These are phyloP conservation scores for Aspergillus neotritici DNA, from an alignment of 2,329 filamentous ascomycete species.

Conservation along the genomic window DNA sequence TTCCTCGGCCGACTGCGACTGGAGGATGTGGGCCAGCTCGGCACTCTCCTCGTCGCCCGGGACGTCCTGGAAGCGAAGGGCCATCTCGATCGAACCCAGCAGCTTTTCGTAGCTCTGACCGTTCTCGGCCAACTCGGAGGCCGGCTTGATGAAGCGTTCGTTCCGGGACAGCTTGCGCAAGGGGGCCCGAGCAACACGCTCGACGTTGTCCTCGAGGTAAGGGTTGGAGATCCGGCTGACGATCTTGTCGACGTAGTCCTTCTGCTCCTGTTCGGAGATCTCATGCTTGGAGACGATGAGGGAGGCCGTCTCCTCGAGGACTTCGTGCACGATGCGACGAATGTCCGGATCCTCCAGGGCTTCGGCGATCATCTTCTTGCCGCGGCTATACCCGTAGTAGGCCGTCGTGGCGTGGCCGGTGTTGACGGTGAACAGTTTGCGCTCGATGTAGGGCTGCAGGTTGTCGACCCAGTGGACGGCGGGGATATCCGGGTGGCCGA, in stretches of 20 bases:
- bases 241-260: constrained; percentile 86
- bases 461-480: constrained; percentile 92
- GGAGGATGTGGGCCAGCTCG: constrained; percentile 81
- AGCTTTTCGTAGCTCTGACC: constrained; percentile 68
- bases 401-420: constrained; percentile 93
- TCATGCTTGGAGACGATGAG: constrained; percentile 84
- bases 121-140: constrained; percentile 78
- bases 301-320: constrained; percentile 76
- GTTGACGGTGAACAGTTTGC: constrained; percentile 99
- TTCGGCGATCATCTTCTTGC: constrained; percentile 85
- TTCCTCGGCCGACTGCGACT: constrained; percentile 63
- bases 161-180: constrained; percentile 90
- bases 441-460: constrained; percentile 93
- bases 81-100: constrained; percentile 80
- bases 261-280: constrained; percentile 69
- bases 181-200: constrained; percentile 91
- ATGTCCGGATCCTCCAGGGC: constrained; percentile 77
- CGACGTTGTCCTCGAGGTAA: constrained; percentile 83
- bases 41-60: constrained; percentile 83
- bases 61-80: constrained; percentile 91
- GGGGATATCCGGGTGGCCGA: constrained; percentile 66
- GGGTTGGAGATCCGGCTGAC: constrained; percentile 90
- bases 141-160: constrained; percentile 92
- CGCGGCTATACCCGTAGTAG: constrained; percentile 85
- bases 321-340: constrained; percentile 69